Base-by-base conservation (phyloP, 2,329 filamentous ascomycete genomes). In the Talaromyces verruculosus region DNA sequence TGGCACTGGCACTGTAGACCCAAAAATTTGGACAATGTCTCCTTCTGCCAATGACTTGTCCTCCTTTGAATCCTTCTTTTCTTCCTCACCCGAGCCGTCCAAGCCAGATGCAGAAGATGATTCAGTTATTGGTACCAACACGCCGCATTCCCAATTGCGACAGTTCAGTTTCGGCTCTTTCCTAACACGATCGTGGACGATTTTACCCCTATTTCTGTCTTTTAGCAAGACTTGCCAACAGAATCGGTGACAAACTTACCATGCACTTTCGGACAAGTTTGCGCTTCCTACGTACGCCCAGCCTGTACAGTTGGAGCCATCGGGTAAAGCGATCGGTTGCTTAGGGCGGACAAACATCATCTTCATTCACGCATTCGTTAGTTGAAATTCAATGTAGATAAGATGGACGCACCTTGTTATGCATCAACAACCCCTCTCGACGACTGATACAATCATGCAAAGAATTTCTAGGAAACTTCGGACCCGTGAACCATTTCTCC, bases 131-230 rank as follows among this genome's bases (percentile, higher is more conserved):
- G 89, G 88, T 47, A 97, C 76, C 28, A 98, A 72, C 1, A 99
- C 91, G 41, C 95, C 95, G 74, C 93, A 97, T 79, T 98, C 95
- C 93, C 94, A 98, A 76, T 98, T 99, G 64, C 91, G 88, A 77
- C 91, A 93, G 68, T 86, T 93, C 68, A 98, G 83, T 76, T 92
- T 96, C 13, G 88, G 86, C 68, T 85, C 78, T 68, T 89, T 89
- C 2, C 87, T 89, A 7, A 76, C 79, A 70, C 85, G 87, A 72
- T 96, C 89, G 72, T 88, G 88, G 63, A 89, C 86, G 35, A 97
- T 79, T 57, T 88, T 88, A 25, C 94, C 95, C 94, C 90, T 92
- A 68, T 22, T 47, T 53, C 22, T 62, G 2, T 19, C 7, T 43
- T 51, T 59, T 43, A 63, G 55, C 41, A 51, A 33, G 33, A 19